Evolutionary conservation across 1,284 basidiomycete genomes (phyloP).

Genomic region (Sphaerobolus stellatus): DNA sequence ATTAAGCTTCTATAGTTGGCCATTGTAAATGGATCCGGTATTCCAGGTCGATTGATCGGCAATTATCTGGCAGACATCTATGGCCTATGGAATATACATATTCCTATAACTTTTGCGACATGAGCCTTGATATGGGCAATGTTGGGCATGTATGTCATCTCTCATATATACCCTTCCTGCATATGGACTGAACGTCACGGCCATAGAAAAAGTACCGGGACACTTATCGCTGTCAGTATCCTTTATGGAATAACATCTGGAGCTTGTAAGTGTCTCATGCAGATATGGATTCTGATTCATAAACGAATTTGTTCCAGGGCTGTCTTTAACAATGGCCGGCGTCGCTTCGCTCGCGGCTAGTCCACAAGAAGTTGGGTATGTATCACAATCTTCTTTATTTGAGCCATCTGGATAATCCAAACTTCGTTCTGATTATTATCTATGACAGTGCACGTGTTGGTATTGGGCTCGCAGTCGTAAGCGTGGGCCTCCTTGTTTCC

Average conservation of each 20-base stretch:
- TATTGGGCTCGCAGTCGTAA: neutral
- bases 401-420: neutral
- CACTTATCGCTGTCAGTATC: neutral
- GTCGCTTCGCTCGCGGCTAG: neutral
- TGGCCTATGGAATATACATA: conserved; percentile 2
- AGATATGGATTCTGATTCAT: neutral
- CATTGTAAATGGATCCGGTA: neutral
- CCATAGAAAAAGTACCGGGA: neutral
- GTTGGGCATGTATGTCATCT: neutral
- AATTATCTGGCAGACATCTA: conserved; percentile 3
- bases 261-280: neutral
- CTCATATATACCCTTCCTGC: too few relatives aligned
- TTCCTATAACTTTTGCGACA: neutral
- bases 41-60: neutral
- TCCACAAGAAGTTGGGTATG: conserved; percentile 1
- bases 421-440: too few relatives aligned
- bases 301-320: neutral
- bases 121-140: neutral
- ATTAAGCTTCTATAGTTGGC: neutral
- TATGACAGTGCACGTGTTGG: neutral
- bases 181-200: neutral
- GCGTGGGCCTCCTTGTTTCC: neutral
- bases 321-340: neutral
- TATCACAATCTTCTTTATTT: neutral
- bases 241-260: neutral